A percentile compares a stretch with the other conserved stretches of the same genome.
These are phyloP conservation scores for Trametes polyzona DNA, from an alignment of 1,284 basidiomycete genomes.

Conservation along the genomic window DNA sequence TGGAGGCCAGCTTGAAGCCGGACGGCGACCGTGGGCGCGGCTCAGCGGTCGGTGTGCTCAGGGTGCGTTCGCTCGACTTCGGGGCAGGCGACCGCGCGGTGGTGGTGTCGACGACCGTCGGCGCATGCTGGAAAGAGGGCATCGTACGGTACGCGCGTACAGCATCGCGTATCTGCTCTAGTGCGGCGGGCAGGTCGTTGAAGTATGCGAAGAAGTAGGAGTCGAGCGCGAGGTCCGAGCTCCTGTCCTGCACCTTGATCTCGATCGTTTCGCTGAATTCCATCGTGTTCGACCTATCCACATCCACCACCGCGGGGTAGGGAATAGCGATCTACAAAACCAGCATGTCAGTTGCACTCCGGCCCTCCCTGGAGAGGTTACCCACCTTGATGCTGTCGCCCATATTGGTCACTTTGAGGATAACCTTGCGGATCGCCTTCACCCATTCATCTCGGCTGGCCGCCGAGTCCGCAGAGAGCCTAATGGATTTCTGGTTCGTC, in stretches of 20 bases:
- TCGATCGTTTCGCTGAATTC: conserved; percentile 96
- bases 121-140: conserved; percentile 38
- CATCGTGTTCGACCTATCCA: conserved; percentile 86
- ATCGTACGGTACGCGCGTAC: conserved; percentile 60
- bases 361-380: too few relatives aligned
- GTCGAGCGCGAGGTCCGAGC: conserved; percentile 78
- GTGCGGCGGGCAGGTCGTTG: conserved; percentile 73
- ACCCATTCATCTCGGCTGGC: conserved; percentile 92
- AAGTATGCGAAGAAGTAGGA: conserved; percentile 96
- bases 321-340: conserved; percentile 87
- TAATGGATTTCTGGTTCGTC: conserved; percentile 78
- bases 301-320: conserved; percentile 85
- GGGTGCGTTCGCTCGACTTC: conserved; percentile 43
- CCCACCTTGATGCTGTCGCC: conserved; percentile 90
- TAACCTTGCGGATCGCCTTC: conserved; percentile 87
- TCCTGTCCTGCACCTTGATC: conserved; percentile 87
- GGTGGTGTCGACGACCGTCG: conserved; percentile 69
- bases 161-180: conserved; percentile 79
- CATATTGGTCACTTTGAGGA: conserved; percentile 95
- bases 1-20: conserved; percentile 59
- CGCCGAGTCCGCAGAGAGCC: conserved; percentile 77
- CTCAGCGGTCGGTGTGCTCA: conserved; percentile 30
- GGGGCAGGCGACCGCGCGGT: conserved; percentile 42
- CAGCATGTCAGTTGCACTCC: not conserved
- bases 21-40: conserved; percentile 35